phyloP scores from a whole-genome alignment of 2,329 filamentous ascomycete genomes.

The Fusarium verrucosum region DNA sequence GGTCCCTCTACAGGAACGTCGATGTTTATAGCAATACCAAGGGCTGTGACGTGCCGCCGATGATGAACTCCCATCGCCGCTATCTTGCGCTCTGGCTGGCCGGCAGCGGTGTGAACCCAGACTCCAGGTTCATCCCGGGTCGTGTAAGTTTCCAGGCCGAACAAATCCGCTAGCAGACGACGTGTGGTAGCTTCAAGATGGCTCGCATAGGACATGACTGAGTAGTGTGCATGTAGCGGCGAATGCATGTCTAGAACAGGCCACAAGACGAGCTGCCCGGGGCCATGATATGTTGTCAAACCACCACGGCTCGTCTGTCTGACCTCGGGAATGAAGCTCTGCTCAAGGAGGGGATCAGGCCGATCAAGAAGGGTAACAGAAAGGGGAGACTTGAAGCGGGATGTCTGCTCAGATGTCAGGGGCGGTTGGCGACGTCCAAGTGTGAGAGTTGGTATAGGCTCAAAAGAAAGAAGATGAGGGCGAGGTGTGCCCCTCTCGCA shows the following conservation, averaged over 20 bases:
- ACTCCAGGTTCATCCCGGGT: conserved; percentile 84
- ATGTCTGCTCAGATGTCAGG: conserved; percentile 58
- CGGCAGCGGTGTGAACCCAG: conserved; percentile 65
- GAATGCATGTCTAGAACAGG: conserved; percentile 84
- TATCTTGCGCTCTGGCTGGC: conserved; percentile 72
- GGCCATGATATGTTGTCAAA: conserved; percentile 93
- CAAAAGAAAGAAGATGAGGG: conserved; percentile 83
- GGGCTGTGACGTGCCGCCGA: conserved; percentile 80
- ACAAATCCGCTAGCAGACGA: conserved; percentile 64
- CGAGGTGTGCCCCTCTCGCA: conserved; percentile 56
- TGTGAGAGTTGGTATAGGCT: conserved; percentile 85
- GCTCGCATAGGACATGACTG: conserved; percentile 79
- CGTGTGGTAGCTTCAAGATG: conserved; percentile 82
- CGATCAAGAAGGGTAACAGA: conserved; percentile 41
- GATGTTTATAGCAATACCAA: conserved; percentile 87
- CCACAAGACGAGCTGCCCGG: conserved; percentile 92
- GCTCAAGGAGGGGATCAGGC: conserved; percentile 43
- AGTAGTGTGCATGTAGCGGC: conserved; percentile 64
- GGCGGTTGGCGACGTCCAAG: conserved; percentile 80
- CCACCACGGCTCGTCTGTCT: conserved; percentile 82
- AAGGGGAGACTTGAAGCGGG: conserved; percentile 56
- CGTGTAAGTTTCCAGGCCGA: conserved; percentile 66
- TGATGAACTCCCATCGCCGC: conserved; percentile 93
- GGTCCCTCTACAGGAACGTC: conserved; percentile 61
- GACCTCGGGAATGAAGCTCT: conserved; percentile 65